These are phyloP conservation scores for Fusarium scirpi DNA, from an alignment of 2,329 filamentous ascomycete species.

Conservation along the genomic window DNA sequence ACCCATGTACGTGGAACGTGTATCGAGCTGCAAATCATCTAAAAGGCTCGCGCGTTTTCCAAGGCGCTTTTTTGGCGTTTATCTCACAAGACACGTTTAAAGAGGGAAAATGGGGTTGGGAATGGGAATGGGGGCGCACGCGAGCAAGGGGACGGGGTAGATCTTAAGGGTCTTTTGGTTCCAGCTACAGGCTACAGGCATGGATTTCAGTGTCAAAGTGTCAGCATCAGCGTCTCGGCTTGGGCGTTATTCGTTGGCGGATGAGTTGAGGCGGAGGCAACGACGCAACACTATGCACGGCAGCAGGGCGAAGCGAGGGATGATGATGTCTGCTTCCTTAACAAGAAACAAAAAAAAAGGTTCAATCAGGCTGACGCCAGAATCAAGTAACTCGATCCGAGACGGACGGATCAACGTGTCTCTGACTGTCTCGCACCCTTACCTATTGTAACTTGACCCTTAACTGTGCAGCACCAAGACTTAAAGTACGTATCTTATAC, in stretches of 20 bases:
- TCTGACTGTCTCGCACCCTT: slow-evolving; percentile 38
- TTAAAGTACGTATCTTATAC: slow-evolving; percentile 3
- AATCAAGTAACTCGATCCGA: slow-evolving; percentile 36
- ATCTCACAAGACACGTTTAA: slow-evolving; percentile 41
- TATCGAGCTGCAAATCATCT: slow-evolving; percentile 44
- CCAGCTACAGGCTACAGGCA: slow-evolving; percentile 21
- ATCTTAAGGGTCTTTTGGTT: slow-evolving; percentile 35
- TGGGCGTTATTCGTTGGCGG: slow-evolving; percentile 25
- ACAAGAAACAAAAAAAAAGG: slow-evolving; percentile 25
- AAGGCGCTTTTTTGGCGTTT: slow-evolving; percentile 34
- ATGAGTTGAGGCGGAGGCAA: slow-evolving; percentile 30
- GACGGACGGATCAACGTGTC: slow-evolving; percentile 4
- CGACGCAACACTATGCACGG: slow-evolving; percentile 33
- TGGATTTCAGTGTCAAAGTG: slow-evolving; percentile 30
- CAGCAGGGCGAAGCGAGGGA: slow-evolving; percentile 36
- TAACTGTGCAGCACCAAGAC: slow-evolving; percentile 30
- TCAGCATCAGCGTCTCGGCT: slow-evolving; percentile 27
- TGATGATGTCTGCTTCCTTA: slow-evolving; percentile 35
- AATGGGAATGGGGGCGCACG: slow-evolving; percentile 36
- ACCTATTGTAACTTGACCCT: slow-evolving; percentile 22
- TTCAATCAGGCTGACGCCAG: slow-evolving; percentile 20
- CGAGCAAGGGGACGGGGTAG: slow-evolving; percentile 32
- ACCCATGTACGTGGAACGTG: slow-evolving; percentile 48
- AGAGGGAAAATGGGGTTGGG: slow-evolving; percentile 27
- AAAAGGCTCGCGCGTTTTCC: slow-evolving; percentile 36